Evolutionary conservation across 371 early-diverging fungal species (phyloP).

Genomic region (Smittium culicis): DNA sequence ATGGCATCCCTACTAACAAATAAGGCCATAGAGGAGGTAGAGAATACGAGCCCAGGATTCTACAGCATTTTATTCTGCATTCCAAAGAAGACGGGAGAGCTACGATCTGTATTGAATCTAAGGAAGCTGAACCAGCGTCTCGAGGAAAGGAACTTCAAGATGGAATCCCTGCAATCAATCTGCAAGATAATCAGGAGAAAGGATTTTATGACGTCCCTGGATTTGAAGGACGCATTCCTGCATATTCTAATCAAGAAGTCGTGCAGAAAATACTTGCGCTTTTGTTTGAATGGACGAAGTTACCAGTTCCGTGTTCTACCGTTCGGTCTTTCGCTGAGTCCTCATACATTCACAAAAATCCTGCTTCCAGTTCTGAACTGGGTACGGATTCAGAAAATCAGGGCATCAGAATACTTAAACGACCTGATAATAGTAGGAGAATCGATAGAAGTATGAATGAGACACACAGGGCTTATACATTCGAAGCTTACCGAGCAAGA

Average conservation of each 20-base stretch:
- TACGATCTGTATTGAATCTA: background rate
- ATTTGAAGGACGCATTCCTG: background rate
- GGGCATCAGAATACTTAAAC: background rate
- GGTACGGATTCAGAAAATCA: background rate
- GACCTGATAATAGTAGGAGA: background rate
- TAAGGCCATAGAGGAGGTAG: background rate
- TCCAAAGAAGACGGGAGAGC: background rate
- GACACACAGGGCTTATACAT: background rate
- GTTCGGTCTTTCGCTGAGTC: background rate
- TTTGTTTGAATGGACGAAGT: too few relatives aligned
- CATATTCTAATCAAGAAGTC: background rate
- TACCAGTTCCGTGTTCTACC: slow-evolving; percentile 21
- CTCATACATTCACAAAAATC: background rate
- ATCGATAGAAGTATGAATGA: background rate
- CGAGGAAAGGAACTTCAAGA: background rate
- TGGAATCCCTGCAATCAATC: background rate
- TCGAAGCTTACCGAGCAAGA: background rate
- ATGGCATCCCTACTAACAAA: background rate
- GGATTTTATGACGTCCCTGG: background rate
- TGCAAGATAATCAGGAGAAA: background rate
- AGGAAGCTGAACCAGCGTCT: background rate
- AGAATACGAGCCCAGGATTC: background rate
- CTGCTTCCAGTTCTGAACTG: background rate
- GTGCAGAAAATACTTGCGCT: slow-evolving; percentile 10
- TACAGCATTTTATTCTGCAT: background rate